A percentile compares a stretch with the other conserved stretches of the same genome.
These are phyloP conservation scores for Botryotinia convoluta DNA, from an alignment of 2,329 filamentous ascomycete species.

Conservation along the genomic window DNA sequence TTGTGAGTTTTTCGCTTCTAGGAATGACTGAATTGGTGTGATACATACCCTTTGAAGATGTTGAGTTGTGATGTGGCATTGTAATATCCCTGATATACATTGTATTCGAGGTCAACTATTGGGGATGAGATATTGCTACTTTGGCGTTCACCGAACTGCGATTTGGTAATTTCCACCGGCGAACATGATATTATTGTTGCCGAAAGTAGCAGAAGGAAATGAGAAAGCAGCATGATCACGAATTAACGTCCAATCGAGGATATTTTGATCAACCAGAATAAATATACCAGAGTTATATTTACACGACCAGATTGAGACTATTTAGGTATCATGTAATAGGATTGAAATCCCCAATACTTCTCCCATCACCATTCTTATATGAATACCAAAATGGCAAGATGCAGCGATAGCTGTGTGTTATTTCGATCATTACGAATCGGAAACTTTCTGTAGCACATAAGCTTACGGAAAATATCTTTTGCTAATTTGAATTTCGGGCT, in stretches of 20 bases:
- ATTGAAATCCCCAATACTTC: neutral
- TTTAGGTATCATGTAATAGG: neutral
- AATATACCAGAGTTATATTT: neutral
- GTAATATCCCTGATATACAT: slow-evolving; percentile 45
- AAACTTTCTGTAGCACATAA: neutral
- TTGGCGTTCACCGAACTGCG: neutral
- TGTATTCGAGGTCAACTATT: slow-evolving; percentile 46
- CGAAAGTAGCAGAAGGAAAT: neutral
- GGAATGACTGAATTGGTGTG: neutral
- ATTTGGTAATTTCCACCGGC: neutral
- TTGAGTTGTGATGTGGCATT: slow-evolving; percentile 43
- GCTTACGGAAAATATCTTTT: neutral
- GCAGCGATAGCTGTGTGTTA: neutral
- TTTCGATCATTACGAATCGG: neutral
- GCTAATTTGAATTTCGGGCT: neutral
- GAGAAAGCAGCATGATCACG: slow-evolving; percentile 1
- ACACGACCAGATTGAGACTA: neutral
- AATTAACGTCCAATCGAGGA: neutral
- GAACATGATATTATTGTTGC: neutral
- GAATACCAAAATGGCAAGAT: neutral
- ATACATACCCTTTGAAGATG: slow-evolving; percentile 46
- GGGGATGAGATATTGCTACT: neutral
- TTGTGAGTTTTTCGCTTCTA: neutral
- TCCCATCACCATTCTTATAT: neutral
- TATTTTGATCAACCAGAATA: neutral